A percentile compares a stretch with the other conserved stretches of the same genome.
Evolutionary conservation across 2,329 filamentous ascomycete species (phyloP).

Genomic region (Nemania diffusa): DNA sequence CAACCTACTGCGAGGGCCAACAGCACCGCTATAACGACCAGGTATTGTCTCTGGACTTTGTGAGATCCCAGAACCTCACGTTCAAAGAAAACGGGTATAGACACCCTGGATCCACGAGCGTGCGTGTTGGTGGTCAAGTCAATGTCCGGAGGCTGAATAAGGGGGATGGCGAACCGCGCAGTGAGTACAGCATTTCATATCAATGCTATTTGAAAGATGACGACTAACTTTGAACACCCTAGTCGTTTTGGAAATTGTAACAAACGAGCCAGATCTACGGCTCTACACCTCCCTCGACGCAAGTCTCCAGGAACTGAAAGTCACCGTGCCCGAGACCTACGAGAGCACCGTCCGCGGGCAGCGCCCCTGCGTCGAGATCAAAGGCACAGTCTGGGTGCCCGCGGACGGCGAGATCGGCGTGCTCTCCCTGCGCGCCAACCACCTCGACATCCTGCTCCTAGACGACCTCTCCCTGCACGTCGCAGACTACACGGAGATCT

Average conservation of each 20-base stretch:
- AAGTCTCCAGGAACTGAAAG: slow-evolving; percentile 51
- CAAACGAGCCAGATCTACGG: slow-evolving; percentile 57
- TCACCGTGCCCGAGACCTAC: slow-evolving; percentile 54
- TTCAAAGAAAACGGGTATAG: slow-evolving; percentile 54
- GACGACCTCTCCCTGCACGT: slow-evolving; percentile 52
- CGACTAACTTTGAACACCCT: background rate
- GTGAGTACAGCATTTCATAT: slow-evolving; percentile 20
- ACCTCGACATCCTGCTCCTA: slow-evolving; percentile 54
- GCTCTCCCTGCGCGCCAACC: slow-evolving; percentile 51
- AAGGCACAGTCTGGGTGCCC: slow-evolving; percentile 60
- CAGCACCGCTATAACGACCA: slow-evolving; percentile 47
- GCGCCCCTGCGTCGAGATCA: slow-evolving; percentile 60
- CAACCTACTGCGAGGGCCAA: slow-evolving; percentile 41
- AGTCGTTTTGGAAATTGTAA: slow-evolving; percentile 57
- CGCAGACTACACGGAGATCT: slow-evolving; percentile 51
- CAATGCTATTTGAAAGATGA: background rate
- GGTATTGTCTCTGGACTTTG: slow-evolving; percentile 52
- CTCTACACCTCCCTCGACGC: slow-evolving; percentile 51
- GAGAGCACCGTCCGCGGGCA: slow-evolving; percentile 43
- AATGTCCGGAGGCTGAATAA: slow-evolving; percentile 54
- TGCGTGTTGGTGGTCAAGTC: slow-evolving; percentile 58
- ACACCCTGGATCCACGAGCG: slow-evolving; percentile 43
- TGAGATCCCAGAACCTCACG: slow-evolving; percentile 50
- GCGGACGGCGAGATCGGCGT: slow-evolving; percentile 51
- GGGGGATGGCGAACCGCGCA: slow-evolving; percentile 48